These are phyloP conservation scores for Chrysophaeum taylorii DNA, from an alignment of 352 stramenopile species.

Conservation along the genomic window DNA sequence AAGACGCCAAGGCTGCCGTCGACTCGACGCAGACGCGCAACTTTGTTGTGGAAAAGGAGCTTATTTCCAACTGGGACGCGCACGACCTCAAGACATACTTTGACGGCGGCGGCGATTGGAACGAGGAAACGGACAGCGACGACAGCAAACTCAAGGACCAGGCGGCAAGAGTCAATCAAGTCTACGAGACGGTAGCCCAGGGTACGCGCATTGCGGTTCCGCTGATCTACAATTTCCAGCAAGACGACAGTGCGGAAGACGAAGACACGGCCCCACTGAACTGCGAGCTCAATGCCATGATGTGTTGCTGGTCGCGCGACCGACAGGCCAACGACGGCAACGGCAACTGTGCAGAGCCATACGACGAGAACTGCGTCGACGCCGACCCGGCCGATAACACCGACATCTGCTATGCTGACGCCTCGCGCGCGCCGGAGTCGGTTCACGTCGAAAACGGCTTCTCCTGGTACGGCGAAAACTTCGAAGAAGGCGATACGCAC, in stretches of 20 bases:
- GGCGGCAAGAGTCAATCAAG: conserved; percentile 20
- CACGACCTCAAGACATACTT: too few species aligned
- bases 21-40: too few species aligned
- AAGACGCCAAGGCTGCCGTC: too few species aligned
- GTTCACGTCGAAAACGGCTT: too few species aligned
- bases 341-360: conserved; percentile 34
- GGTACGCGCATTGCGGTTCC: conserved; percentile 17
- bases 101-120: conserved; percentile 17
- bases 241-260: conserved; percentile 11
- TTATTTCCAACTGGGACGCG: too few species aligned
- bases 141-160: conserved; percentile 27
- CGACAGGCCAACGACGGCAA: conserved; percentile 38
- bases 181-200: conserved; percentile 23
- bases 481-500: conserved; percentile 35
- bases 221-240: conserved; percentile 15
- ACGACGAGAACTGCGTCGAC: conserved; percentile 36
- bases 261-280: background rate
- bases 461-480: conserved; percentile 16
- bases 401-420: conserved; percentile 37
- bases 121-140: conserved; percentile 9
- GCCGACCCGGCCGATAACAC: conserved; percentile 39
- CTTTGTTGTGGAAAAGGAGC: too few species aligned
- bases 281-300: conserved; percentile 23
- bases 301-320: conserved; percentile 39
- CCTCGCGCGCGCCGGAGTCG: too few species aligned